Conservation (phyloP, 2,329 filamentous ascomycete species). For the Tolypocladium album region DNA sequence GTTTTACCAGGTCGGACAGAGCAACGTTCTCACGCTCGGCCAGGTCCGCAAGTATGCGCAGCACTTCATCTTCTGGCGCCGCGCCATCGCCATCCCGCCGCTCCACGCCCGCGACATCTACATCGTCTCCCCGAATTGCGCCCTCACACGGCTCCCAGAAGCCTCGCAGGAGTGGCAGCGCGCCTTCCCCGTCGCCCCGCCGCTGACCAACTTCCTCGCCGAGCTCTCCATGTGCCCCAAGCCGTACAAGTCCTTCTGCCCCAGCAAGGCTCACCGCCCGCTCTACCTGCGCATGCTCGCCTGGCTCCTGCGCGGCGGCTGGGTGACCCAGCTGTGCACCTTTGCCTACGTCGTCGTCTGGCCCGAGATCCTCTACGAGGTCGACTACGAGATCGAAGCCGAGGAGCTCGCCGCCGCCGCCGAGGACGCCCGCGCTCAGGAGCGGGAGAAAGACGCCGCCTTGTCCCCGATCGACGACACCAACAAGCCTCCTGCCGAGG, state of each 20-base stretch:
- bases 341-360: constrained; percentile 83
- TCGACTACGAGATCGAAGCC: constrained; percentile 59
- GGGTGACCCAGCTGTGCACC: constrained; percentile 87
- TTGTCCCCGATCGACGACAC: not conserved
- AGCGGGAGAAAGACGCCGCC: not conserved
- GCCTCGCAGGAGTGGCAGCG: constrained; percentile 64
- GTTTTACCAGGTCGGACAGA: constrained; percentile 60
- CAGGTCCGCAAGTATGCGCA: constrained; percentile 82
- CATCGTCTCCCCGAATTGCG: constrained; percentile 82
- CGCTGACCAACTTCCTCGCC: constrained; percentile 78
- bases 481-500: not conserved
- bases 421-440: constrained; percentile 7
- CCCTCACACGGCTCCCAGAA: constrained; percentile 57
- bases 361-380: constrained; percentile 72
- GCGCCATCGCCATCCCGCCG: constrained; percentile 82
- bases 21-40: constrained; percentile 60
- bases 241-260: constrained; percentile 74
- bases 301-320: constrained; percentile 85
- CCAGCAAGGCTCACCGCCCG: constrained; percentile 76
- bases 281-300: constrained; percentile 85
- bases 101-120: constrained; percentile 85
- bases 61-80: constrained; percentile 93
- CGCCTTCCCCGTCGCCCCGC: constrained; percentile 73
- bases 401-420: constrained; percentile 43
- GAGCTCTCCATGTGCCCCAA: constrained; percentile 70